phyloP scores from a whole-genome alignment of 352 stramenopile genomes.

The Phytophthora capsici region DNA sequence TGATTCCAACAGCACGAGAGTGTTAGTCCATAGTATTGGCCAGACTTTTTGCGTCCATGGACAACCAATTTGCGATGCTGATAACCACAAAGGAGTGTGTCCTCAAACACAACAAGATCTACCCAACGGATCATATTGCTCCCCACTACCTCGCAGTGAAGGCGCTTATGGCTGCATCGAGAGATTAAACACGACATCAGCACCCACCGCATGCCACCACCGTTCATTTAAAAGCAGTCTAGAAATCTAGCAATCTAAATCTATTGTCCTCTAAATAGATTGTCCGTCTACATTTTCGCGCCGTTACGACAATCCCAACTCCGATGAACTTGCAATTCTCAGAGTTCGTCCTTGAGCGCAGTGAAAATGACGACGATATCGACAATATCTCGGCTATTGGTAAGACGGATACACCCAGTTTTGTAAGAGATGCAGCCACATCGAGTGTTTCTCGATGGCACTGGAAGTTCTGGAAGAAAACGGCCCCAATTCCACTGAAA shows the following conservation, averaged over 20 bases:
- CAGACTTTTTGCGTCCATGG: constrained; percentile 44
- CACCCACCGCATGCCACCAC: constrained; percentile 6
- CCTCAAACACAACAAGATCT: constrained; percentile 39
- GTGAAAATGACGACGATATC: constrained; percentile 34
- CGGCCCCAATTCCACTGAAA: not conserved
- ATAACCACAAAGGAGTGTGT: constrained; percentile 35
- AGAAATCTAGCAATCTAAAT: too few relatives aligned
- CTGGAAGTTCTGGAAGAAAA: constrained; percentile 35
- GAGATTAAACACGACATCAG: not conserved
- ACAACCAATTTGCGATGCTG: constrained; percentile 29
- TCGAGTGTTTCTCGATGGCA: constrained; percentile 21
- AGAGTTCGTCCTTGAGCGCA: constrained; percentile 27
- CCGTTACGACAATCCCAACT: constrained; percentile 14
- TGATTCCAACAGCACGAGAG: constrained; percentile 18
- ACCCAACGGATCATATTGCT: constrained; percentile 46
- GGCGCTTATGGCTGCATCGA: constrained; percentile 40
- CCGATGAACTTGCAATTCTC: constrained; percentile 20
- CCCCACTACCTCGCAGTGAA: constrained; percentile 10
- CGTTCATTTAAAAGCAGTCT: not conserved
- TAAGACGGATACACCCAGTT: constrained; percentile 4
- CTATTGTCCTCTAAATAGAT: constrained; percentile 17
- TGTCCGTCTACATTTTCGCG: not conserved
- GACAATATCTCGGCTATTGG: not conserved
- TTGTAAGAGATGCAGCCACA: constrained; percentile 10
- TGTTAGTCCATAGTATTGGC: constrained; percentile 47